A percentile compares a stretch with the other conserved stretches of the same genome.
Conservation (phyloP, 805 yeast species). For the Lipomyces mesembrius region DNA sequence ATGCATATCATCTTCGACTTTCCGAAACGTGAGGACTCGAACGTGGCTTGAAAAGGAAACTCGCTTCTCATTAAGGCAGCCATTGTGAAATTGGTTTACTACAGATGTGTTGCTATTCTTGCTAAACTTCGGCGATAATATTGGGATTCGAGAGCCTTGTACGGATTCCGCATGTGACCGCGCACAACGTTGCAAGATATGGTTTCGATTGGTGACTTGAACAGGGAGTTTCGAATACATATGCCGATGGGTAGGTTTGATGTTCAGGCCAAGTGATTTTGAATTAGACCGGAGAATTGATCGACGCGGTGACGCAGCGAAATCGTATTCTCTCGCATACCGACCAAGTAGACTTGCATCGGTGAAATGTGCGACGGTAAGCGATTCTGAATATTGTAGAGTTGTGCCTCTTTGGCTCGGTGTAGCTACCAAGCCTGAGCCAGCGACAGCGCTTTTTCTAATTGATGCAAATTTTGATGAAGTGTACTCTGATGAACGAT, state of each 20-base stretch:
- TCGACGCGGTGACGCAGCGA: neutral
- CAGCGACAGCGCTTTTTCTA: neutral
- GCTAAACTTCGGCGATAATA: neutral
- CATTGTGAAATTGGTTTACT: neutral
- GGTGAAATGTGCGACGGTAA: neutral
- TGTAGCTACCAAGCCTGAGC: neutral
- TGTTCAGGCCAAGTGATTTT: neutral
- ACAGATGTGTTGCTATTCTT: neutral
- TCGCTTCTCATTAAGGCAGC: neutral
- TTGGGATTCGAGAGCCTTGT: neutral
- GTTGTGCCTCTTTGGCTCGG: neutral
- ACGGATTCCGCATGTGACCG: neutral
- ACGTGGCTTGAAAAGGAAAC: conserved; percentile 1
- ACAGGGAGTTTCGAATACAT: neutral
- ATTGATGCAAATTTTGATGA: neutral
- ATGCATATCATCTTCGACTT: neutral
- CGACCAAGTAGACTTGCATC: neutral
- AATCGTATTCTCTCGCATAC: neutral
- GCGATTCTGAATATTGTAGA: neutral
- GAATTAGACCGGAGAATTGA: neutral
- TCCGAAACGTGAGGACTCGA: conserved; percentile 1
- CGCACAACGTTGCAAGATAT: neutral
- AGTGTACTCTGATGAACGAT: neutral
- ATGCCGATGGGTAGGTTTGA: neutral
- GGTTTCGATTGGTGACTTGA: neutral